Percentiles rank a stretch among this genome's conserved stretches.
Evolutionary conservation across 441 rosid genomes (phyloP).

Genomic region (Brassica balearica): DNA sequence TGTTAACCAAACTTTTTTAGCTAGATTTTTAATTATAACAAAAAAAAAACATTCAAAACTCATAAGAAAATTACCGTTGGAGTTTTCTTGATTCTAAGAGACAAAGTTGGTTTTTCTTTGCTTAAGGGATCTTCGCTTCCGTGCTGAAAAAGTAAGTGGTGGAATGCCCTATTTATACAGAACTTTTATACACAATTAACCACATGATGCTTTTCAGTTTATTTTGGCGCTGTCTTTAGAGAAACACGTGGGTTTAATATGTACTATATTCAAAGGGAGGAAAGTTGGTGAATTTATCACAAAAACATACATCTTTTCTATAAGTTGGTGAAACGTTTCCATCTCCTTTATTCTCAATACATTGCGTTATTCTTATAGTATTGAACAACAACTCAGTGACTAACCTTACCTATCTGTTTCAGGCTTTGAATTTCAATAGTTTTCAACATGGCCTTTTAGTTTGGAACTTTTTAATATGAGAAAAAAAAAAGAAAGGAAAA

Average conservation of each 20-base stretch:
- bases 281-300: slow-evolving; percentile 3
- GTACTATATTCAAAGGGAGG: not conserved
- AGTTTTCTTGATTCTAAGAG: slow-evolving; percentile 3
- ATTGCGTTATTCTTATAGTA: not conserved
- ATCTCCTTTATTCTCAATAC: not conserved
- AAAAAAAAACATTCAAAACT: not conserved
- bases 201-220: not conserved
- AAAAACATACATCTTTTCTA: not conserved
- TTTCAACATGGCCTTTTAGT: not conserved
- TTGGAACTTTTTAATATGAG: not conserved
- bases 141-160: slow-evolving; percentile 7
- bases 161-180: not conserved
- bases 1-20: not conserved
- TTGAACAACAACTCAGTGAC: not conserved
- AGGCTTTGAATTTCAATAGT: not conserved
- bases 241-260: not conserved
- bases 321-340: not conserved
- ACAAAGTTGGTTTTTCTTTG: not conserved
- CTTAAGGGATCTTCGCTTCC: not conserved
- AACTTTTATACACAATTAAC: not conserved
- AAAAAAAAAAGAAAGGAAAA: not conserved
- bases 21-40: not conserved
- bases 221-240: not conserved
- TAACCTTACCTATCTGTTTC: not conserved
- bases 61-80: slow-evolving; percentile 15